phyloP scores from a whole-genome alignment of 306 rosid genomes.

The Castanospermum australe region DNA sequence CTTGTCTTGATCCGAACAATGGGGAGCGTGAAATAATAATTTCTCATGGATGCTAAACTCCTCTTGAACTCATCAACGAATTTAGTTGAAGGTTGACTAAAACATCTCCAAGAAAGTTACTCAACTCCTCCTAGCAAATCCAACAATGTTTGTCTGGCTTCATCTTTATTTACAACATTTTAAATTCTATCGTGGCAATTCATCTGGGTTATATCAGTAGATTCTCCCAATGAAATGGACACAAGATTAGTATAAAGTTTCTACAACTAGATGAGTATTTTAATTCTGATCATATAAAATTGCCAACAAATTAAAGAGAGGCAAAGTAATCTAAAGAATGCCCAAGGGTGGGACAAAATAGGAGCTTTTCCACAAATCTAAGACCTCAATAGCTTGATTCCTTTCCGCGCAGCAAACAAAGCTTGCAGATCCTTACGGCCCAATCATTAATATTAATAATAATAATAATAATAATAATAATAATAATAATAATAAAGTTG shows the following conservation, averaged over 20 bases:
- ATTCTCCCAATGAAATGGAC: conserved; percentile 18
- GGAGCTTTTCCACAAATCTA: neutral
- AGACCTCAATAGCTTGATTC: conserved; percentile 21
- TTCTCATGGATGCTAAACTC: neutral
- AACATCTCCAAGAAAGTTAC: conserved; percentile 5
- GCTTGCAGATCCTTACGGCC: conserved; percentile 24
- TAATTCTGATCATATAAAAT: conserved; percentile 1
- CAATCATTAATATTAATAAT: neutral
- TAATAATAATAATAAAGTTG: too few species aligned
- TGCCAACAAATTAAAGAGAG: neutral
- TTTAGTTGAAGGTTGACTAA: neutral
- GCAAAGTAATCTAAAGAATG: neutral
- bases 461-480: too few species aligned
- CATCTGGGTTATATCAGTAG: neutral
- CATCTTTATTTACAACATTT: neutral
- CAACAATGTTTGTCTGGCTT: neutral
- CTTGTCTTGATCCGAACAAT: too few species aligned
- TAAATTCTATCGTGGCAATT: neutral
- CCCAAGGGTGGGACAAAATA: neutral
- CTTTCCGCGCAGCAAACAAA: conserved; percentile 18
- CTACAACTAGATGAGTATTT: conserved; percentile 1
- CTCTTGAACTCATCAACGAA: neutral
- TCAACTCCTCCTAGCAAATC: neutral
- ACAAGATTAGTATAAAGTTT: neutral
- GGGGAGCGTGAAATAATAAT: neutral